Conservation (phyloP, 2,329 filamentous ascomycete species). For the Ophiostoma triangulosporum region DNA sequence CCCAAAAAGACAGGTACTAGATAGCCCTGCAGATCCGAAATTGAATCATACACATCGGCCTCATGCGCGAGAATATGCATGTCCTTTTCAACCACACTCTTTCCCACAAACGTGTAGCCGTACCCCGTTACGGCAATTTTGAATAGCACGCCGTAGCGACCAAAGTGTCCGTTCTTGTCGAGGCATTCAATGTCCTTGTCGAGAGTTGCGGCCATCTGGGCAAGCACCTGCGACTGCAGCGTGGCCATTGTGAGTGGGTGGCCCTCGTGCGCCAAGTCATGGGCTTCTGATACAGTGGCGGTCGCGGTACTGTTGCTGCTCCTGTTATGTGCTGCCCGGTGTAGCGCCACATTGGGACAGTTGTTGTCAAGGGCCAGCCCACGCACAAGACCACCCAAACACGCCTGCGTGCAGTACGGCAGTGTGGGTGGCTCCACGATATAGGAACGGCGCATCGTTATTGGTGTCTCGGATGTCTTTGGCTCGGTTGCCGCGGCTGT, state of each 20-base stretch:
- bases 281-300: no score
- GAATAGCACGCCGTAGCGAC: not conserved
- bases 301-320: not conserved
- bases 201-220: not conserved
- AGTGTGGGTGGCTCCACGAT: not conserved
- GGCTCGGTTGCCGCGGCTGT: not conserved
- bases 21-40: not conserved
- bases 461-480: no score
- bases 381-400: not conserved
- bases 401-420: not conserved
- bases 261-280: no score
- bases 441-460: no score
- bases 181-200: not conserved
- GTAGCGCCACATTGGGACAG: not conserved
- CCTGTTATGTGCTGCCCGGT: not conserved
- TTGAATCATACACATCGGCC: not conserved
- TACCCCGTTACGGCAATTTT: not conserved
- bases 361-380: not conserved
- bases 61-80: not conserved
- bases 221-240: not conserved
- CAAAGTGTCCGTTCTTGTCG: not conserved
- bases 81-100: not conserved
- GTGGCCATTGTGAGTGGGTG: not conserved
- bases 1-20: not conserved
- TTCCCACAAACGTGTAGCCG: not conserved